Evolutionary conservation across 2,329 filamentous ascomycete genomes (phyloP).

Genomic region (Neoarthrinium moseri): DNA sequence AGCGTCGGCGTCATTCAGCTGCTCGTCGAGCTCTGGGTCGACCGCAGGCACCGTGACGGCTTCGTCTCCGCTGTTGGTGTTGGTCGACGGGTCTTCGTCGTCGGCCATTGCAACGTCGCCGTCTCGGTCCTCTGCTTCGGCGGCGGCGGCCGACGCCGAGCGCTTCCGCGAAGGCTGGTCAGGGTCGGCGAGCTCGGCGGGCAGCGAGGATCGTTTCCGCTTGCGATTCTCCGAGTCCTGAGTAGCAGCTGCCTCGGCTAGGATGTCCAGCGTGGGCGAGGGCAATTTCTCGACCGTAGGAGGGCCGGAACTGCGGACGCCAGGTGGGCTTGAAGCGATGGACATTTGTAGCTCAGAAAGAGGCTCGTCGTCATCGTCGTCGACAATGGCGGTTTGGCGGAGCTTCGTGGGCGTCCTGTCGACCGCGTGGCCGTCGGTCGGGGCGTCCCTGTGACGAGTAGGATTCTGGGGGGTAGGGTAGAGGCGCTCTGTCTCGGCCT

Average conservation of each 20-base stretch:
- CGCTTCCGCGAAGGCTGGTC: constrained; percentile 23
- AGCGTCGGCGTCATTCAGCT: constrained; percentile 18
- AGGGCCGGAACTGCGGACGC: not conserved
- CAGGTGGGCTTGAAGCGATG: constrained; percentile 30
- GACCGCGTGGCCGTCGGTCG: constrained; percentile 53
- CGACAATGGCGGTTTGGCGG: constrained; percentile 39
- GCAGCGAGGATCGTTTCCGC: constrained; percentile 30
- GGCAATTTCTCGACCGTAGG: constrained; percentile 17
- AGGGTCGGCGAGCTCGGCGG: constrained; percentile 18
- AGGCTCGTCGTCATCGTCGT: constrained; percentile 35
- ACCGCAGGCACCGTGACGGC: constrained; percentile 15
- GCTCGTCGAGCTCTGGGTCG: constrained; percentile 14
- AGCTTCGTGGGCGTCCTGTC: constrained; percentile 78
- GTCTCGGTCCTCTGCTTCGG: constrained; percentile 25
- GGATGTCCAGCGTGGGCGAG: constrained; percentile 28
- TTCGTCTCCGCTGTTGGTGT: constrained; percentile 30
- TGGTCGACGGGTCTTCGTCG: constrained; percentile 30
- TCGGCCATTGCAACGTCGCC: constrained; percentile 31
- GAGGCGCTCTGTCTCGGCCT: constrained; percentile 91
- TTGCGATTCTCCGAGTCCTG: constrained; percentile 31
- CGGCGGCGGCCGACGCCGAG: constrained; percentile 20
- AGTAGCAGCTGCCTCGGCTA: constrained; percentile 25
- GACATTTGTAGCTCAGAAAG: constrained; percentile 29
- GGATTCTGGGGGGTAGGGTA: constrained; percentile 77
- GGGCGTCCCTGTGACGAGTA: constrained; percentile 59